Percentiles rank a stretch among this genome's conserved stretches.
Evolutionary conservation across 176 grass and related monocot species (phyloP).

Genomic region (Eragrostis curvula): DNA sequence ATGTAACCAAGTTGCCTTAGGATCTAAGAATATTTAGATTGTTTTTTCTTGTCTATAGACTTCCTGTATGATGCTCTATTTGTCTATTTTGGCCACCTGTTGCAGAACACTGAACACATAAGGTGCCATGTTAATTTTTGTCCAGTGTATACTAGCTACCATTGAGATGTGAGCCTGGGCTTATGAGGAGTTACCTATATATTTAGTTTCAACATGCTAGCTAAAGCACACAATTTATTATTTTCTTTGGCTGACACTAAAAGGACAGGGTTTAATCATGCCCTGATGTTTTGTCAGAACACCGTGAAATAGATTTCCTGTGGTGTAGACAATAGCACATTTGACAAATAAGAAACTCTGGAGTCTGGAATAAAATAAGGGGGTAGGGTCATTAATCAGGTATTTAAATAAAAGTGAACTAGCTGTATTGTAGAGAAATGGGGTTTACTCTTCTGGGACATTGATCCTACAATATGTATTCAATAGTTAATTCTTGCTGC

Average conservation of each 20-base stretch:
- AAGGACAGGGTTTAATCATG: background rate
- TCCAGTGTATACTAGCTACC: background rate
- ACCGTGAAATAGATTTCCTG: background rate
- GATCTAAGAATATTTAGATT: conserved; percentile 29
- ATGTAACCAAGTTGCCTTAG: conserved; percentile 24
- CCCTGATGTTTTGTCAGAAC: conserved; percentile 16
- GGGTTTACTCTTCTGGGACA: conserved; percentile 23
- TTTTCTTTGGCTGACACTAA: background rate
- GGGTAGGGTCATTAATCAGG: background rate
- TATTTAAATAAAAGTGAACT: conserved; percentile 13
- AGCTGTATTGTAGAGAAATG: conserved; percentile 7
- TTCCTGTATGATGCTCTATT: background rate
- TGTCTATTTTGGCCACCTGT: conserved; percentile 7
- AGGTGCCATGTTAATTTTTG: background rate
- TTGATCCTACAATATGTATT: conserved; percentile 32
- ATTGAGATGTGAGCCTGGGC: background rate
- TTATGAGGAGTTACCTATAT: background rate
- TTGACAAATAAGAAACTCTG: conserved; percentile 11
- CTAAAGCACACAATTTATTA: background rate
- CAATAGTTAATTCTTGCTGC: conserved; percentile 30
- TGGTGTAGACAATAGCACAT: background rate
- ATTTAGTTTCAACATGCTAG: conserved; percentile 18
- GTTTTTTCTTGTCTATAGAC: conserved; percentile 5
- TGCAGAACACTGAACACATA: background rate
- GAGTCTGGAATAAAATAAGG: conserved; percentile 21